Evolutionary conservation across 805 yeast species (phyloP).

Genomic region (Zygosaccharomyces bisporus): DNA sequence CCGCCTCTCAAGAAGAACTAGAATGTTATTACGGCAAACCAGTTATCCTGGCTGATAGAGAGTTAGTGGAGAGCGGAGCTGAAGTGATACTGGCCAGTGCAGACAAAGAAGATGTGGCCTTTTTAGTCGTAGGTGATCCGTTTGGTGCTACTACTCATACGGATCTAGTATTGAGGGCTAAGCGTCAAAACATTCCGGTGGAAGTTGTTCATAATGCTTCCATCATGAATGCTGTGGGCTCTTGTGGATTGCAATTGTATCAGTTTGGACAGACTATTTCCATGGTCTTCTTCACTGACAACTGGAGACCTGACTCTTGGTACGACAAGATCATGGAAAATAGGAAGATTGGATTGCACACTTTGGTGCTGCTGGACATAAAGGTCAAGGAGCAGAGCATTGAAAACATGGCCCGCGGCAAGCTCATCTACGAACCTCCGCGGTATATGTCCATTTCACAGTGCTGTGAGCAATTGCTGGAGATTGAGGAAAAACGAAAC

Average conservation of each 20-base stretch:
- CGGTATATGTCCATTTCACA: slow-evolving; percentile 90
- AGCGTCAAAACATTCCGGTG: slow-evolving; percentile 72
- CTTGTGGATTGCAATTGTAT: slow-evolving; percentile 92
- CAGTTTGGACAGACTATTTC: slow-evolving; percentile 98
- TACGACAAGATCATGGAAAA: slow-evolving; percentile 87
- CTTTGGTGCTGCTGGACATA: slow-evolving; percentile 81
- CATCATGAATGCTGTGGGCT: slow-evolving; percentile 97
- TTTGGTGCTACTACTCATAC: slow-evolving; percentile 99
- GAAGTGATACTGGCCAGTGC: slow-evolving; percentile 79
- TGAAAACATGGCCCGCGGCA: slow-evolving; percentile 90
- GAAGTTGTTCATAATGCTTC: slow-evolving; percentile 93
- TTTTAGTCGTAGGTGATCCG: slow-evolving; percentile 94
- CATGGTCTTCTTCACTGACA: slow-evolving; percentile 89
- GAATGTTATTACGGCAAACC: slow-evolving; percentile 84
- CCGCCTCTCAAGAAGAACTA: slow-evolving; percentile 69
- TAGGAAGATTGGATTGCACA: slow-evolving; percentile 85
- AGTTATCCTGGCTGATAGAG: slow-evolving; percentile 88
- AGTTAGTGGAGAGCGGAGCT: slow-evolving; percentile 84
- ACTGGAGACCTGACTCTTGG: slow-evolving; percentile 96
- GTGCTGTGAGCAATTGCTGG: slow-evolving; percentile 83
- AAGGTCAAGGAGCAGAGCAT: slow-evolving; percentile 96
- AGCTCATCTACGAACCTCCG: slow-evolving; percentile 92
- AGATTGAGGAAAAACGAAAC: slow-evolving; percentile 73
- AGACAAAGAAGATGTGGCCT: slow-evolving; percentile 79
- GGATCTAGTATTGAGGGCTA: slow-evolving; percentile 86